Evolutionary conservation across 225 moss, liverwort and hornwort species (phyloP).

Genomic region (Sphagnum tenellum): DNA sequence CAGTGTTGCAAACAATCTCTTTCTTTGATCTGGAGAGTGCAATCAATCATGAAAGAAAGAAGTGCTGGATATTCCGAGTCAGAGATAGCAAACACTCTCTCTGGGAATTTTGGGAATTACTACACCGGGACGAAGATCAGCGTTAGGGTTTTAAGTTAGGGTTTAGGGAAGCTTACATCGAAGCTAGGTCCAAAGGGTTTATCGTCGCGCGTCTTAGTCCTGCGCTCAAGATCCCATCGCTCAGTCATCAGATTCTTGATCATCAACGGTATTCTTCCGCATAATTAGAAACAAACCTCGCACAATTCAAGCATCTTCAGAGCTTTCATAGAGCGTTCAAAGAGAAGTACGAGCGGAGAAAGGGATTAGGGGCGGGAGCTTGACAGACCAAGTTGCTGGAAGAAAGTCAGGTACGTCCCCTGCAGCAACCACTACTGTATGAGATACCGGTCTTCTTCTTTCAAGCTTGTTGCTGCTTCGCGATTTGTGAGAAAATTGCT

Average conservation of each 20-base stretch:
- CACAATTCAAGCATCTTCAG: background rate
- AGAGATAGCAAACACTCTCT: background rate
- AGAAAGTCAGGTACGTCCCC: conserved; percentile 56
- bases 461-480: too few species aligned
- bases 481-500: too few species aligned
- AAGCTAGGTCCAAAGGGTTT: conserved; percentile 48
- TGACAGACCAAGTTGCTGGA: conserved; percentile 41
- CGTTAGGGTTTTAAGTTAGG: background rate
- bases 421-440: background rate
- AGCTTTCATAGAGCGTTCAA: background rate
- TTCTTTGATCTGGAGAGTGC: background rate
- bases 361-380: background rate
- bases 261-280: background rate
- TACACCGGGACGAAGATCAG: background rate
- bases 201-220: conserved; percentile 29
- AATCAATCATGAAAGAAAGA: background rate
- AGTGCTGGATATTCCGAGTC: background rate
- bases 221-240: conserved; percentile 13
- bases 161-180: conserved; percentile 28
- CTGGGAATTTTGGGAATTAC: too few species aligned
- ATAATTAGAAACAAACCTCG: background rate
- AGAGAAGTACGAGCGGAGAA: too few species aligned
- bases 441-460: too few species aligned
- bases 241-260: background rate
- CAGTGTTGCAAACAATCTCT: background rate